A percentile compares a stretch with the other conserved stretches of the same genome.
Conservation (phyloP, 2,329 filamentous ascomycete species). For the Phaeosphaeria sp. region DNA sequence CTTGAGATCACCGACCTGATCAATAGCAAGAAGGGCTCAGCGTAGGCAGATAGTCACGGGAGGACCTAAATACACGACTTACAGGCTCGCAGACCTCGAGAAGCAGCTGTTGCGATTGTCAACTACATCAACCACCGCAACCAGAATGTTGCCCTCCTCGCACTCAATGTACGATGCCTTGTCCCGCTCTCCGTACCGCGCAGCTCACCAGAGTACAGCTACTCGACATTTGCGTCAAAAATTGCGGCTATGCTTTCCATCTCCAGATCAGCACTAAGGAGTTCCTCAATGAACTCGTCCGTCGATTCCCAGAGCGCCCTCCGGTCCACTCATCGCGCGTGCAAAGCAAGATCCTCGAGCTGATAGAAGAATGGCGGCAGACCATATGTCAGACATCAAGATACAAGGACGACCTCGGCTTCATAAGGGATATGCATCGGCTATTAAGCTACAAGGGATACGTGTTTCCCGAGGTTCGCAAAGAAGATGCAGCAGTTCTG, state of each 20-base stretch:
- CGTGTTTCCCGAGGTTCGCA: conserved; percentile 87
- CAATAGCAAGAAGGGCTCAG: conserved; percentile 95
- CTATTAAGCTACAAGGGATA: conserved; percentile 97
- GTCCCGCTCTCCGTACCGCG: conserved; percentile 12
- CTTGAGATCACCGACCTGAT: conserved; percentile 96
- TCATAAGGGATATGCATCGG: conserved; percentile 97
- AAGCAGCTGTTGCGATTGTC: conserved; percentile 92
- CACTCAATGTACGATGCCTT: conserved; percentile 67
- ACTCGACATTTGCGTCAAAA: conserved; percentile 99
- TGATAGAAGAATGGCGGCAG: conserved; percentile 97
- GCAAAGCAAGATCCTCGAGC: conserved; percentile 89
- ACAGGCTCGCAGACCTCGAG: conserved; percentile 69
- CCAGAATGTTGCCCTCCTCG: conserved; percentile 89
- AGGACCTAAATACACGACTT: conserved; percentile 16
- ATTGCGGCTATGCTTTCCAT: conserved; percentile 98
- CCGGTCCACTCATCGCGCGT: conserved; percentile 85
- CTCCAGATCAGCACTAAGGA: conserved; percentile 98
- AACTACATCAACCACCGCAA: conserved; percentile 97
- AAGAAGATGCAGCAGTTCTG: conserved; percentile 93
- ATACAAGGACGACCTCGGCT: conserved; percentile 96
- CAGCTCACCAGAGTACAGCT: conserved; percentile 59
- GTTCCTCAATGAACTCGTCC: conserved; percentile 96
- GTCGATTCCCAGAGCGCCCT: conserved; percentile 92
- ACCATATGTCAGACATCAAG: conserved; percentile 98
- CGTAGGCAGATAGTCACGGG: conserved; percentile 55